These are phyloP conservation scores for California macrophylla DNA, from an alignment of 441 rosid species.

Conservation along the genomic window DNA sequence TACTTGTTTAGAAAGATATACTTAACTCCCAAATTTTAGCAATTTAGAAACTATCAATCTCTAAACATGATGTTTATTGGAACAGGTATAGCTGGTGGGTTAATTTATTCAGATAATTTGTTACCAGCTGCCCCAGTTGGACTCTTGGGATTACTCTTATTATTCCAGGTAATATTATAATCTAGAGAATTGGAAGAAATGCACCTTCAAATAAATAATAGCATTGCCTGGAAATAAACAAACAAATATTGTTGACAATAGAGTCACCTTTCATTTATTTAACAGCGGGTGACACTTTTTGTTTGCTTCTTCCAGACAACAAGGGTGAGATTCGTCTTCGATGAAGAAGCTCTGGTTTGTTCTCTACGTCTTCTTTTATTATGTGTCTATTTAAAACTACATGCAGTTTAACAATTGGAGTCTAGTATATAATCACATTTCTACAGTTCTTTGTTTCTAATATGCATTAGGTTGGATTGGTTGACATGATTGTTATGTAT, in stretches of 20 bases:
- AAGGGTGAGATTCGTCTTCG: constrained; percentile 65
- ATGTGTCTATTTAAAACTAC: neutral
- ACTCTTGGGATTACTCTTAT: constrained; percentile 53
- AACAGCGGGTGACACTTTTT: neutral
- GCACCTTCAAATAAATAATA: neutral
- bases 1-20: neutral
- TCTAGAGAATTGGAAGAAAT: neutral
- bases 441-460: neutral
- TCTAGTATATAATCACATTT: neutral
- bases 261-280: neutral
- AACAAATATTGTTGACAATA: too few relatives aligned
- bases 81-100: constrained; percentile 57
- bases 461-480: neutral
- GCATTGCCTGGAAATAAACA: too few relatives aligned
- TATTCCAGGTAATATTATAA: constrained; percentile 44
- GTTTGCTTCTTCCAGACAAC: constrained; percentile 45
- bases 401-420: neutral
- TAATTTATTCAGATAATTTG: constrained; percentile 49
- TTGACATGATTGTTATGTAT: neutral
- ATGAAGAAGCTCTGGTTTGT: constrained; percentile 58
- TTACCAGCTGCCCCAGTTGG: constrained; percentile 62
- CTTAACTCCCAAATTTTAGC: neutral
- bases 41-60: neutral
- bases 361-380: constrained; percentile 6
- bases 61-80: constrained; percentile 9